Base-by-base conservation (phyloP, 2,329 filamentous ascomycete genomes). In the Chrysosporium keratinophilum region DNA sequence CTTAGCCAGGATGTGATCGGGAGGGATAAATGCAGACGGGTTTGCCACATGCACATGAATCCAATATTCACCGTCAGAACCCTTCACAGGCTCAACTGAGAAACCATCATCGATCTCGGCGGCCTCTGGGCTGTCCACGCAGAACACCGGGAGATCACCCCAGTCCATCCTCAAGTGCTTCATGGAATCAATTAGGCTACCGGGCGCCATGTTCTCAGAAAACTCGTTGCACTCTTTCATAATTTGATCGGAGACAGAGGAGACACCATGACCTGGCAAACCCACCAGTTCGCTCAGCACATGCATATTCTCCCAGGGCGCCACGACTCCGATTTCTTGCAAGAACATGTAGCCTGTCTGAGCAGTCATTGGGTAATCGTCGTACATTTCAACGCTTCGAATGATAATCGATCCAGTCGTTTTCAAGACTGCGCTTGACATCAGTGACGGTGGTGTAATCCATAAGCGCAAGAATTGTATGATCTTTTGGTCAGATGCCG, bases 91-190 rank as follows among this genome's bases (percentile, higher is more conserved):
- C 61, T 82, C 77, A 14, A 84, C 62, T 0, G 81, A 84, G 4
- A 84, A 67, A 1, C 79, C 81, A 59, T 84, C 81, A 57, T 84
- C 81, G 54, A 83, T 80, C 59, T 84, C 79, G 35, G 75, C 69
- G 2, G 81, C 77, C 7, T 64, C 67, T 2, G 67, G 65, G 58
- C 71, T 70, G 58, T 84, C 81, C 43, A 84, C 77, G 61, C 79
- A 82, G 61, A 79, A 83, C 1, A 82, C 76, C 0, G 75, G 74
- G 41, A 80, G 60, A 39, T 76, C 65, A 5, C 75, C 75, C 76
- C 79, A 82, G 59, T 83, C 79, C 23, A 71, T 76, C 20, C 81
- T 75, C 23, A 81, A 57, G 44, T 71, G 62, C n/a, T 69, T 67
- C 79, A 84, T 82, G 1, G 69, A 70, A 62, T 84, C 81, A 2